phyloP scores from a whole-genome alignment of 2,329 filamentous ascomycete species.

The Herpomyces periplanetae region DNA sequence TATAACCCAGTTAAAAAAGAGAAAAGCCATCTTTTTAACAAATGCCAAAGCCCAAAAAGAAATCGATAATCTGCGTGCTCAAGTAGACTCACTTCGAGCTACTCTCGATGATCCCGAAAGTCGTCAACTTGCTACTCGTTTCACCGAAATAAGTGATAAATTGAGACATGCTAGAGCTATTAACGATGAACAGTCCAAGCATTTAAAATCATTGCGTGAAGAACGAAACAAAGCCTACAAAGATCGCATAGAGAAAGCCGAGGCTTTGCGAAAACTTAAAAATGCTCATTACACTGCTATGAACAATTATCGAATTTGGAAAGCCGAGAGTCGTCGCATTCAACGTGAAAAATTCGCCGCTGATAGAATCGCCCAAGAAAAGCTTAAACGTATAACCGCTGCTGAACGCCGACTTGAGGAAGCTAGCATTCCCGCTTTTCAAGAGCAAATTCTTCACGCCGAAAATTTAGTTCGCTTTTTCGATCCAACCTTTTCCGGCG shows the following conservation, averaged over 20 bases:
- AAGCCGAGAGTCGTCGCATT: conserved; percentile 40
- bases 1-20: conserved; percentile 43
- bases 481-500: conserved; percentile 23
- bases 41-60: conserved; percentile 55
- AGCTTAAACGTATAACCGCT: conserved; percentile 31
- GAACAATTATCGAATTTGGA: conserved; percentile 44
- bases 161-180: conserved; percentile 63
- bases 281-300: conserved; percentile 49
- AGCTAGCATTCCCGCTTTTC: conserved; percentile 49
- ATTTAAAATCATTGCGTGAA: conserved; percentile 41
- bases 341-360: conserved; percentile 35
- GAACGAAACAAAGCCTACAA: conserved; percentile 46
- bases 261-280: conserved; percentile 46
- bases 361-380: conserved; percentile 31
- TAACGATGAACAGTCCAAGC: conserved; percentile 66
- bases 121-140: conserved; percentile 52
- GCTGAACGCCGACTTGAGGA: conserved; percentile 39
- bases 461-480: conserved; percentile 67
- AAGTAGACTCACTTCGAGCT: conserved; percentile 64
- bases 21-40: conserved; percentile 55
- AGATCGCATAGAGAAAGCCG: conserved; percentile 54
- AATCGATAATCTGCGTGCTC: conserved; percentile 50
- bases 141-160: conserved; percentile 48
- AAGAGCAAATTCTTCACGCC: conserved; percentile 61
- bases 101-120: conserved; percentile 60